Conservation (phyloP, 257 asterid species). For the Coffea eugenioides region DNA sequence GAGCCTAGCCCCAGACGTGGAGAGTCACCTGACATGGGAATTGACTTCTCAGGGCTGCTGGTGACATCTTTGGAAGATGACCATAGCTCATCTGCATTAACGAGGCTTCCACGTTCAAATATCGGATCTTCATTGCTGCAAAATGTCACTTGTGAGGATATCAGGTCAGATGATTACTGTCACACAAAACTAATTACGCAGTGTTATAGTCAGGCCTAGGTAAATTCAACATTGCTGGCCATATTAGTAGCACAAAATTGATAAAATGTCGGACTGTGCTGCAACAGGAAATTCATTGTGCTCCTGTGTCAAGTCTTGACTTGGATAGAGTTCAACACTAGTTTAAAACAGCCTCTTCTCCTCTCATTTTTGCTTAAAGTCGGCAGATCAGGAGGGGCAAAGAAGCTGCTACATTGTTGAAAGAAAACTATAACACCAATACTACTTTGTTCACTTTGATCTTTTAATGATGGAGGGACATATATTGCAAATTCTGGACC, state of each 20-base stretch:
- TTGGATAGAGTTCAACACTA: not conserved
- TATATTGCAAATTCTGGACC: not conserved
- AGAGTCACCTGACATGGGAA: slow-evolving; percentile 55
- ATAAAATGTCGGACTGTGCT: not conserved
- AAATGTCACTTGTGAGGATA: slow-evolving; percentile 69
- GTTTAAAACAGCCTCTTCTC: too few species aligned
- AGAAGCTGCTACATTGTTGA: not conserved
- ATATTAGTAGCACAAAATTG: not conserved
- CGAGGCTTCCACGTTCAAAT: slow-evolving; percentile 56
- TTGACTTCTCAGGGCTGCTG: slow-evolving; percentile 39
- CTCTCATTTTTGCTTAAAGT: not conserved
- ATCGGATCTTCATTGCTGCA: slow-evolving; percentile 76
- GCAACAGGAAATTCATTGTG: not conserved
- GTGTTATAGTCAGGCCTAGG: not conserved
- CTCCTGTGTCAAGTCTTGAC: not conserved
- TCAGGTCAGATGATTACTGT: slow-evolving; percentile 52
- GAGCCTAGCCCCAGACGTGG: slow-evolving; percentile 47
- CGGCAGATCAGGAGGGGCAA: not conserved
- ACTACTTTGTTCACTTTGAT: not conserved
- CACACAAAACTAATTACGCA: not conserved
- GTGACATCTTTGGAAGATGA: slow-evolving; percentile 65
- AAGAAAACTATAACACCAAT: not conserved
- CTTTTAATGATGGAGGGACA: not conserved
- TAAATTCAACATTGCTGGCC: not conserved
- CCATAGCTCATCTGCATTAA: slow-evolving; percentile 68